phyloP scores from a whole-genome alignment of 441 rosid genomes.

The Aquilaria agallochum region DNA sequence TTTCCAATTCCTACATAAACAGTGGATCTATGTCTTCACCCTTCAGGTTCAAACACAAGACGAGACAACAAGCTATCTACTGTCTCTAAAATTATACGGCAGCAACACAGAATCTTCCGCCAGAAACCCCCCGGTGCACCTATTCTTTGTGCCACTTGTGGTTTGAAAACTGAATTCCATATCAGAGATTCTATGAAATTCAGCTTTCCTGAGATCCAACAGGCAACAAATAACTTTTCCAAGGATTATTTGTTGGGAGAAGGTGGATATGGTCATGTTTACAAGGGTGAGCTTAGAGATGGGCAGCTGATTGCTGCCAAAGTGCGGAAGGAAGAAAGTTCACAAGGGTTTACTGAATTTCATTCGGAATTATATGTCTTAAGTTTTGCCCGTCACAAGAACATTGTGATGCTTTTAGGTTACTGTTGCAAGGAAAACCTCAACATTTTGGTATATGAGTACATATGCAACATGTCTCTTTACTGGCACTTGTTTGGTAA shows the following conservation, averaged over 20 bases:
- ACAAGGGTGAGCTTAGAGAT: constrained; percentile 47
- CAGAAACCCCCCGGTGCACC: constrained; percentile 33
- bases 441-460: constrained; percentile 63
- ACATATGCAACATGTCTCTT: constrained; percentile 62
- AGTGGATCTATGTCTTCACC: not conserved
- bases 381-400: constrained; percentile 64
- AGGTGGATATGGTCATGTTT: constrained; percentile 64
- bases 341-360: constrained; percentile 50
- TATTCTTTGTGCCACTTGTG: constrained; percentile 47
- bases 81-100: constrained; percentile 14
- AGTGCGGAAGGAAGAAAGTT: constrained; percentile 53
- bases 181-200: constrained; percentile 41
- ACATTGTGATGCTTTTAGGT: constrained; percentile 67
- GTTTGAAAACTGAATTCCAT: constrained; percentile 39
- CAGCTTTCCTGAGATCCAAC: constrained; percentile 43
- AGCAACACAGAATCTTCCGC: constrained; percentile 8
- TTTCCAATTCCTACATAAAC: not conserved
- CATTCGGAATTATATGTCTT: constrained; percentile 47
- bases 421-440: constrained; percentile 58
- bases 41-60: constrained; percentile 15
- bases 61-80: constrained; percentile 14
- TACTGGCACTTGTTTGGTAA: constrained; percentile 65
- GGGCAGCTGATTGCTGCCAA: constrained; percentile 59
- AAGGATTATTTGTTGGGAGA: constrained; percentile 49
- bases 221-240: constrained; percentile 46